phyloP scores from a whole-genome alignment of 2,329 filamentous ascomycete genomes.

The Fusarium sublunatum region DNA sequence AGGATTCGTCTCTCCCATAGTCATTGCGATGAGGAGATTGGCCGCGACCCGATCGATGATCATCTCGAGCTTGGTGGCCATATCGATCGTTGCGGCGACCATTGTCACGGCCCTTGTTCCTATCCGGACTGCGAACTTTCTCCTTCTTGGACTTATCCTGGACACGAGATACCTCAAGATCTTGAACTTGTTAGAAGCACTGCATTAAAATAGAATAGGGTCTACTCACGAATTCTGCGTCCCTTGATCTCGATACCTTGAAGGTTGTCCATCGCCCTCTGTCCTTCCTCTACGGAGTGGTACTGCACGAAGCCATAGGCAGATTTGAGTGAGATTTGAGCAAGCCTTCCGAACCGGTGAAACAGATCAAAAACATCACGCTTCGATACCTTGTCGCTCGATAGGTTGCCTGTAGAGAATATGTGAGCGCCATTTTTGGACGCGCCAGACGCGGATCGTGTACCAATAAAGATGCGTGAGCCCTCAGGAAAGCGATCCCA shows the following conservation, averaged over 20 bases:
- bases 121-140: conserved; percentile 68
- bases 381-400: conserved; percentile 92
- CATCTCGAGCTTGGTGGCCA: conserved; percentile 66
- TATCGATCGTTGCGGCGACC: conserved; percentile 59
- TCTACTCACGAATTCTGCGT: conserved; percentile 87
- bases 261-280: conserved; percentile 77
- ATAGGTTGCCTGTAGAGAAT: conserved; percentile 78
- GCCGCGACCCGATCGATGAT: conserved; percentile 72
- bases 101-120: conserved; percentile 61
- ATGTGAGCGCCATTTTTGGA: conserved; percentile 42
- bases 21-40: conserved; percentile 67
- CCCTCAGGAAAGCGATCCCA: conserved; percentile 85
- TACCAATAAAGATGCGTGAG: conserved; percentile 85
- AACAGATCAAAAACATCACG: conserved; percentile 94
- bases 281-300: conserved; percentile 78
- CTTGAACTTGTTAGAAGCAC: conserved; percentile 56
- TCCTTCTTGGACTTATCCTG: conserved; percentile 80
- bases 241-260: conserved; percentile 86
- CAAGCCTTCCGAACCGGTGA: conserved; percentile 83
- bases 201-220: not conserved
- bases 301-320: conserved; percentile 98
- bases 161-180: conserved; percentile 89
- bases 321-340: conserved; percentile 95
- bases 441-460: conserved; percentile 49
- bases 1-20: conserved; percentile 70